Evolutionary conservation across 495 filamentous ascomycete species (phyloP).

Genomic region (Neurospora sp.): DNA sequence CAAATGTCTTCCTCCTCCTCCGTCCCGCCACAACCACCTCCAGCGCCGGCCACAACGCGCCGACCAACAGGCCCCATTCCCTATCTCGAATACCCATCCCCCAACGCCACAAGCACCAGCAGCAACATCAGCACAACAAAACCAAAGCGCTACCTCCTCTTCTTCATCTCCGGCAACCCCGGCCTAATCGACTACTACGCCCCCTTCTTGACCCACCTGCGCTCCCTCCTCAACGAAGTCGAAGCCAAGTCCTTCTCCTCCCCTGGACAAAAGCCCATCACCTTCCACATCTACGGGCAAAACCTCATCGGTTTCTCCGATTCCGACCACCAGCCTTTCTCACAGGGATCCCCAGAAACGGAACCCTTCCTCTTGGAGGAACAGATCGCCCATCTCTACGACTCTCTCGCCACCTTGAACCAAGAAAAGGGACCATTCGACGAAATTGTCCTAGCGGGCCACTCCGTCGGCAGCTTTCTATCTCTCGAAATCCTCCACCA

Average conservation of each 20-base stretch:
- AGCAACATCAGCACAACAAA: background rate
- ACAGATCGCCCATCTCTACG: conserved; percentile 46
- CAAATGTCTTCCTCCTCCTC: background rate
- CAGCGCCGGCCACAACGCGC: background rate
- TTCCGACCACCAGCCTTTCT: conserved; percentile 31
- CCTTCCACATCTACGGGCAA: conserved; percentile 54
- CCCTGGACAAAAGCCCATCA: background rate
- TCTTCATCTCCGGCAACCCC: conserved; percentile 79
- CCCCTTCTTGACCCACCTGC: conserved; percentile 48
- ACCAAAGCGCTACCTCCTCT: conserved; percentile 25
- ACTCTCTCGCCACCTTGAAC: conserved; percentile 13
- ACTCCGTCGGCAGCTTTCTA: conserved; percentile 75
- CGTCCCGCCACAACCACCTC: background rate
- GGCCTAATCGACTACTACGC: conserved; percentile 76
- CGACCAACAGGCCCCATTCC: background rate
- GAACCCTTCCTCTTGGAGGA: conserved; percentile 47
- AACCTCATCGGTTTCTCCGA: conserved; percentile 66
- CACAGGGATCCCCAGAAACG: background rate
- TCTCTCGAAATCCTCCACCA: conserved; percentile 59
- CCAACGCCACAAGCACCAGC: background rate
- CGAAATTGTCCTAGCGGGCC: conserved; percentile 67
- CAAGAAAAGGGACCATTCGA: conserved; percentile 14
- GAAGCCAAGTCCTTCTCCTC: background rate
- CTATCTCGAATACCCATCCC: conserved; percentile 8
- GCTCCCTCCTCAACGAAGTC: conserved; percentile 22